A percentile compares a stretch with the other conserved stretches of the same genome.
These are phyloP conservation scores for Cryptosporidium sp. DNA, from an alignment of 169 alveolate genomes.

Conservation along the genomic window DNA sequence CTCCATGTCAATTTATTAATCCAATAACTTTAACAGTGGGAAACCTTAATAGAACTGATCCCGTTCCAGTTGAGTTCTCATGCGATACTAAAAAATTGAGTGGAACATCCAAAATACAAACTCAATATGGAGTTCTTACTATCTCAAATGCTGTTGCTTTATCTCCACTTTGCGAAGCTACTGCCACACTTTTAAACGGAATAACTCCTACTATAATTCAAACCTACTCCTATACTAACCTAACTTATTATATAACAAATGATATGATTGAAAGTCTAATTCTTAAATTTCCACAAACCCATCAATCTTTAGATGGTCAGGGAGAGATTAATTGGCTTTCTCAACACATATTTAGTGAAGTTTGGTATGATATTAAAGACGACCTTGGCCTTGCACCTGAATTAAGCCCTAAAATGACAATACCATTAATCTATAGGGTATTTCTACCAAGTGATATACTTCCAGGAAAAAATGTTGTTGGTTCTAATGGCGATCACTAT, in stretches of 20 bases:
- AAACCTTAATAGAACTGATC: conserved; percentile 48
- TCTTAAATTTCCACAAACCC: conserved; percentile 23
- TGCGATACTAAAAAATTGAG: conserved; percentile 11
- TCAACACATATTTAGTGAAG: conserved; percentile 51
- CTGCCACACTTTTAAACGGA: conserved; percentile 24
- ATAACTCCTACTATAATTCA: conserved; percentile 48
- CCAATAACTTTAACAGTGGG: conserved; percentile 66
- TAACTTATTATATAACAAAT: conserved; percentile 58
- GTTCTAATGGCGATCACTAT: conserved; percentile 50
- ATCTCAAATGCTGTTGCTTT: conserved; percentile 42
- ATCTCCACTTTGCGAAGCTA: conserved; percentile 47
- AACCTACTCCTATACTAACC: conserved; percentile 63
- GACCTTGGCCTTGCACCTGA: conserved; percentile 24
- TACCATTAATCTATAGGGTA: conserved; percentile 53
- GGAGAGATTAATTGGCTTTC: conserved; percentile 51
- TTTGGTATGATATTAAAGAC: conserved; percentile 49
- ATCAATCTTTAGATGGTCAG: conserved; percentile 23
- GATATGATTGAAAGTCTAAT: conserved; percentile 34
- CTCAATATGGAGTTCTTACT: conserved; percentile 49
- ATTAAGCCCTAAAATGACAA: conserved; percentile 14
- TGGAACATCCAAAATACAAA: conserved; percentile 36
- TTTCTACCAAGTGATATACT: conserved; percentile 60
- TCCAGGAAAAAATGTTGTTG: conserved; percentile 41
- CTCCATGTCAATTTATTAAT: conserved; percentile 49
- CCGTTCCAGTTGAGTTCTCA: conserved; percentile 58